Evolutionary conservation across 1,139 yeast species (phyloP).

Genomic region (Kazachstania sp.): DNA sequence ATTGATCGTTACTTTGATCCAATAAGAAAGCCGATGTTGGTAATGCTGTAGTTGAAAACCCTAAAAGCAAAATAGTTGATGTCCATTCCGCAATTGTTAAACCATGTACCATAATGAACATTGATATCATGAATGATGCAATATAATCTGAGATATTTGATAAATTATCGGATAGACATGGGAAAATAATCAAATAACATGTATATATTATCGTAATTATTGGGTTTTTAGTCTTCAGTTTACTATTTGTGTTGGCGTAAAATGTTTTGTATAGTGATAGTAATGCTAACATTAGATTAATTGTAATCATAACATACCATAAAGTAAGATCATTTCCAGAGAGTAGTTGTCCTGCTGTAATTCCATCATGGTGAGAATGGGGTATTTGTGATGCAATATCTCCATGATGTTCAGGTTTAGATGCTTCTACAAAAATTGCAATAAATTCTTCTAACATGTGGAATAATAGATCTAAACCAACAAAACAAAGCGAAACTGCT

Average conservation of each 20-base stretch:
- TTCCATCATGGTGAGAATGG: conserved; percentile 5
- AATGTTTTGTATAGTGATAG: conserved; percentile 33
- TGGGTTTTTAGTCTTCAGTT: conserved; percentile 29
- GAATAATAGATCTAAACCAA: conserved; percentile 80
- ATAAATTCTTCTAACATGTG: conserved; percentile 75
- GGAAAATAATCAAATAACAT: conserved; percentile 22
- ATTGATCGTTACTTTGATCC: conserved; percentile 7
- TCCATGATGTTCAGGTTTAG: conserved; percentile 21
- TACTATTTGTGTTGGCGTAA: conserved; percentile 25
- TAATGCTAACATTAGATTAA: conserved; percentile 29
- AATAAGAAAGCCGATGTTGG: conserved; percentile 16
- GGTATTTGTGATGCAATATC: conserved; percentile 14
- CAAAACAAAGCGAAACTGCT: conserved; percentile 76
- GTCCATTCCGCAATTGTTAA: conserved; percentile 30
- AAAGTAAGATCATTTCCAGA: conserved; percentile 22
- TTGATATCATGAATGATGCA: conserved; percentile 25
- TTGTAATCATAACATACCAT: conserved; percentile 26
- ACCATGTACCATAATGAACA: conserved; percentile 27
- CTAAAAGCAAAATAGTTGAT: conserved; percentile 27
- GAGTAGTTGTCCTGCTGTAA: neutral
- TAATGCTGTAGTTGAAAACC: conserved; percentile 27
- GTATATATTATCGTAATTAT: conserved; percentile 27
- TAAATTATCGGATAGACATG: conserved; percentile 14
- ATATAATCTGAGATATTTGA: conserved; percentile 24
- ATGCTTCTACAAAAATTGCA: conserved; percentile 38